These are phyloP conservation scores for Stagonosporopsis chrysanthemi DNA, from an alignment of 2,329 filamentous ascomycete genomes.

Conservation along the genomic window DNA sequence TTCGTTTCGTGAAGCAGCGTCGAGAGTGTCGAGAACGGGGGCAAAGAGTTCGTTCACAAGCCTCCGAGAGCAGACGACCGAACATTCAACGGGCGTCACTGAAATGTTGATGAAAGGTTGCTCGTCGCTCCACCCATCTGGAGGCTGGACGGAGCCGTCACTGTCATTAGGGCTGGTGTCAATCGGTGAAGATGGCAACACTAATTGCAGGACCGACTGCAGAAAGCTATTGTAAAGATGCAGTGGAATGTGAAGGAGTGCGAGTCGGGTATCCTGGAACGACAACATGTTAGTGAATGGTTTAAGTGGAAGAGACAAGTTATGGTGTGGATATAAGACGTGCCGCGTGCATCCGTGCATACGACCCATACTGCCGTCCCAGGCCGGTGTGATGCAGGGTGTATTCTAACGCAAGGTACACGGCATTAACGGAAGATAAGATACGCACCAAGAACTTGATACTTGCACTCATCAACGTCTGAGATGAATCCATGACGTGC, in stretches of 20 bases:
- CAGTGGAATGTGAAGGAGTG: constrained; percentile 88
- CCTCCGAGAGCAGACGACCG: constrained; percentile 82
- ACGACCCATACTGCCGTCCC: constrained; percentile 35
- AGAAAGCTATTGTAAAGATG: constrained; percentile 78
- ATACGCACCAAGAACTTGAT: constrained; percentile 58
- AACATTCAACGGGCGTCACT: constrained; percentile 90
- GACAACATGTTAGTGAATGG: constrained; percentile 47
- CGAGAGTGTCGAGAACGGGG: constrained; percentile 71
- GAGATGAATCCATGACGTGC: constrained; percentile 54
- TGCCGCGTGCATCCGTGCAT: constrained; percentile 37
- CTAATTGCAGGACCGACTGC: constrained; percentile 83
- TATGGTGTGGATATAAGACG: constrained; percentile 35
- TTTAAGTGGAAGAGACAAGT: not conserved
- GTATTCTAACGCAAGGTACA: constrained; percentile 25
- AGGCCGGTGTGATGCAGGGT: constrained; percentile 33
- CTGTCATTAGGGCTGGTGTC: constrained; percentile 30
- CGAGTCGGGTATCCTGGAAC: constrained; percentile 81
- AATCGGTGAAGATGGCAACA: constrained; percentile 69
- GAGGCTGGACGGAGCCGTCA: constrained; percentile 44
- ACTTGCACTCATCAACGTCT: constrained; percentile 57
- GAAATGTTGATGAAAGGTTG: constrained; percentile 93
- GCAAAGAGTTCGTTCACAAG: constrained; percentile 78
- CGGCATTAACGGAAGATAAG: constrained; percentile 30
- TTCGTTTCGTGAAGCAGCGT: constrained; percentile 50
- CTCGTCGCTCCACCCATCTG: constrained; percentile 57